Conservation (phyloP, 2,329 filamentous ascomycete species). For the Drechslerella coelobrocha region DNA sequence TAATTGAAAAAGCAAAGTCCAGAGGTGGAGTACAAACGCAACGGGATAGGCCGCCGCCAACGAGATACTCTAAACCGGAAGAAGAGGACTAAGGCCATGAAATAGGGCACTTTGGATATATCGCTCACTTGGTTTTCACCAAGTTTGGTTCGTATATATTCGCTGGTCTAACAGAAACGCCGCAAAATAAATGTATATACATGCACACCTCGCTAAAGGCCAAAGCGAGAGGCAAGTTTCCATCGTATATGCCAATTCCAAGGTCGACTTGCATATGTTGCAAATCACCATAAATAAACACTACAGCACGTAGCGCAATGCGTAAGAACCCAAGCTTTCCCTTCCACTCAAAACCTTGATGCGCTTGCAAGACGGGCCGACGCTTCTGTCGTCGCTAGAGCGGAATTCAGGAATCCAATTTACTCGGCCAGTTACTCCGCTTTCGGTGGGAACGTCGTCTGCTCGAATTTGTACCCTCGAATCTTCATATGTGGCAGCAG, state of each 20-base stretch:
- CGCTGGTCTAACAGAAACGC: constrained; percentile 44
- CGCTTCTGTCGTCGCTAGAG: too few relatives aligned
- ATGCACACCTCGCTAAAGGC: constrained; percentile 24
- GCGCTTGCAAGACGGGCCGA: too few relatives aligned
- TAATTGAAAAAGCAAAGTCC: constrained; percentile 34
- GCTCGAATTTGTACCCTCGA: constrained; percentile 76
- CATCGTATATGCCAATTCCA: constrained; percentile 25
- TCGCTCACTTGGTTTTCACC: neutral
- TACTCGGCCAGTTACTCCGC: constrained; percentile 9
- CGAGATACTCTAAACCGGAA: constrained; percentile 23
- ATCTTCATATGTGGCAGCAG: constrained; percentile 77
- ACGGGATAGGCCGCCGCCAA: constrained; percentile 5
- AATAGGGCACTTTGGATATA: neutral
- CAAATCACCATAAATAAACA: neutral
- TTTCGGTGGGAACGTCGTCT: constrained; percentile 26
- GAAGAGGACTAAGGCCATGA: constrained; percentile 18
- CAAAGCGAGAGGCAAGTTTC: constrained; percentile 20
- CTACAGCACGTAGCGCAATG: neutral
- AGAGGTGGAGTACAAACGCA: constrained; percentile 17
- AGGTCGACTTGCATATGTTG: neutral
- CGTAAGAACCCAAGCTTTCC: neutral
- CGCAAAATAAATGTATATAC: constrained; percentile 30
- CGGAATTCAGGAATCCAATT: too few relatives aligned
- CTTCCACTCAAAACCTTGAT: neutral
- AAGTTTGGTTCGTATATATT: constrained; percentile 18